Conservation (phyloP, 116 monocot genomes). For the Zostera marina region DNA sequence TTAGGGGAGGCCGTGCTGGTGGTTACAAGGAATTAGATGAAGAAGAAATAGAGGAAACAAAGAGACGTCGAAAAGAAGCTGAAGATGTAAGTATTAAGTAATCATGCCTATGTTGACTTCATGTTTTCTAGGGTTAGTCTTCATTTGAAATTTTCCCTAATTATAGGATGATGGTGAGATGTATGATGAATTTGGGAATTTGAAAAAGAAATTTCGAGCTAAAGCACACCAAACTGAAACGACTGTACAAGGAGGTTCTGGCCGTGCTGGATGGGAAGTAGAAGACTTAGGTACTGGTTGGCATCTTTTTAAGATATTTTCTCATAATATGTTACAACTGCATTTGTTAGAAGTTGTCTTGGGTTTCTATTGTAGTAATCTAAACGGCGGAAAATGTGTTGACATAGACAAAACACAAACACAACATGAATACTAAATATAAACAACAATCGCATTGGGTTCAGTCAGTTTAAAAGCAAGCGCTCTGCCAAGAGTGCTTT, state of each 20-base stretch:
- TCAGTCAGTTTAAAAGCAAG: no score
- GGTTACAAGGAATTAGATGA: slow-evolving; percentile 99
- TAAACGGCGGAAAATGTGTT: no score
- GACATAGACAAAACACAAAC: no score
- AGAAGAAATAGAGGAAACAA: slow-evolving; percentile 95
- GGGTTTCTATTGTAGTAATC: no score
- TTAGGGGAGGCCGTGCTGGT: slow-evolving; percentile 90
- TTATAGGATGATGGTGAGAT: slow-evolving; percentile 98
- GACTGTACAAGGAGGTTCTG: slow-evolving; percentile 47
- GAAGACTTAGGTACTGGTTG: slow-evolving; percentile 64
- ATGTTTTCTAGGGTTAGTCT: background rate
- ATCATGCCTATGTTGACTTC: background rate
- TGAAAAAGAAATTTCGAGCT: slow-evolving; percentile 97
- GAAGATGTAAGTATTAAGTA: slow-evolving; percentile 56
- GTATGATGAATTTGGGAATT: slow-evolving; percentile 98
- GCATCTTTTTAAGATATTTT: background rate
- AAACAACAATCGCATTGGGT: no score
- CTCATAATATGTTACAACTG: background rate
- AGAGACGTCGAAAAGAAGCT: slow-evolving; percentile 74
- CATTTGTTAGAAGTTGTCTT: no score
- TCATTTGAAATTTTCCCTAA: slow-evolving; percentile 2
- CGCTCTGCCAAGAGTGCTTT: no score
- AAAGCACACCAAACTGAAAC: slow-evolving; percentile 65
- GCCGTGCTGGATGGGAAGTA: slow-evolving; percentile 93
- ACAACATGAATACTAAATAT: no score